phyloP scores from a whole-genome alignment of 2,329 filamentous ascomycete genomes.

The Cryphonectria naterciae region DNA sequence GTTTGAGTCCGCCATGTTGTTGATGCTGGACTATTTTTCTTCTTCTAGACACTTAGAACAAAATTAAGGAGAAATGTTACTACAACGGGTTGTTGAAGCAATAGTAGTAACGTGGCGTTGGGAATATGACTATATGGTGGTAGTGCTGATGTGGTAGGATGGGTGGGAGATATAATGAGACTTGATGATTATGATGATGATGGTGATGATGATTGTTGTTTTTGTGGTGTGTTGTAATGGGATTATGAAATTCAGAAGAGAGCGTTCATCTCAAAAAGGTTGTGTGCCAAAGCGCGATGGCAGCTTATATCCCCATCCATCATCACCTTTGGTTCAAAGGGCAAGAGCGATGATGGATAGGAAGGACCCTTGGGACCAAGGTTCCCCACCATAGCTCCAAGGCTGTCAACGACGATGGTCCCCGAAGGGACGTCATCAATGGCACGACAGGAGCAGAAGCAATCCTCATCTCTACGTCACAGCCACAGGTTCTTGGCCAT shows the following conservation, averaged over 20 bases:
- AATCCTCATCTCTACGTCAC: slow-evolving; percentile 28
- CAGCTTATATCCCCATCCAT: slow-evolving; percentile 29
- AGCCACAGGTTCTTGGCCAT: slow-evolving; percentile 23
- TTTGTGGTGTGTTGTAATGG: background rate
- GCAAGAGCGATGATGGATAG: background rate
- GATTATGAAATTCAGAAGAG: background rate
- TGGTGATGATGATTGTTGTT: background rate
- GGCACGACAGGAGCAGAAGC: slow-evolving; percentile 1
- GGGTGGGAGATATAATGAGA: background rate
- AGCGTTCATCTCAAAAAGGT: slow-evolving; percentile 9
- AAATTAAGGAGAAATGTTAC: background rate
- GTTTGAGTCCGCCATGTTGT: slow-evolving; percentile 30
- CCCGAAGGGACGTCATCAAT: slow-evolving; percentile 27
- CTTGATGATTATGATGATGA: background rate
- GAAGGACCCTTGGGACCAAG: background rate
- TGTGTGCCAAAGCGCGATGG: slow-evolving; percentile 19
- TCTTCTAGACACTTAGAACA: background rate
- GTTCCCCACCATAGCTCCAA: background rate
- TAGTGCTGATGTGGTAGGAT: slow-evolving; percentile 4
- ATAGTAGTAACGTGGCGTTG: slow-evolving; percentile 1
- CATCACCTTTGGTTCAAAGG: too few species aligned
- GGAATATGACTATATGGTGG: background rate
- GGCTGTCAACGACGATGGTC: slow-evolving; percentile 15
- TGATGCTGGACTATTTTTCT: background rate
- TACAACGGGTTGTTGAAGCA: slow-evolving; percentile 10